Conservation (phyloP, 257 asterid genomes). For the Verbascum thapsus region DNA sequence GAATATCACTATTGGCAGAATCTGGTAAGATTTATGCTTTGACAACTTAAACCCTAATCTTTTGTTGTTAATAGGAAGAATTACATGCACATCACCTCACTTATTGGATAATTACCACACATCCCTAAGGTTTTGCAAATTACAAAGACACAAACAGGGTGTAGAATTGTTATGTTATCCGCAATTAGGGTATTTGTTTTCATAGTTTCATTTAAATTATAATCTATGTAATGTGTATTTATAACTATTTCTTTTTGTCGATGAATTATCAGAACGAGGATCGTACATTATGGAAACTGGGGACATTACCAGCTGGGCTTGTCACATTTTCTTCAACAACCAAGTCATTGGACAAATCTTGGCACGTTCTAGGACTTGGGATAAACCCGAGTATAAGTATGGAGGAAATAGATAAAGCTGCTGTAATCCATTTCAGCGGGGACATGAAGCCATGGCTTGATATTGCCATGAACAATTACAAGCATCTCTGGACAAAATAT, state of each 20-base stretch:
- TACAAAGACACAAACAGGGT: too few species aligned
- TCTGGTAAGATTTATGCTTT: slow-evolving; percentile 46
- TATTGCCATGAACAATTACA: slow-evolving; percentile 89
- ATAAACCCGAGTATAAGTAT: slow-evolving; percentile 89
- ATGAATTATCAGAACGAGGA: slow-evolving; percentile 69
- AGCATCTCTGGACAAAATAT: slow-evolving; percentile 92
- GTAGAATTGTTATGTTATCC: too few species aligned
- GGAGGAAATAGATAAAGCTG: slow-evolving; percentile 91
- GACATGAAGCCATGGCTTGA: slow-evolving; percentile 99
- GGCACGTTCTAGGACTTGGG: slow-evolving; percentile 96
- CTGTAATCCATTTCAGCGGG: slow-evolving; percentile 92
- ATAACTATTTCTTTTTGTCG: not conserved
- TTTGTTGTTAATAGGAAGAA: not conserved
- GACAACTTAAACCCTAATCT: slow-evolving; percentile 22
- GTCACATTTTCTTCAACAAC: slow-evolving; percentile 78
- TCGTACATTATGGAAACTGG: slow-evolving; percentile 74
- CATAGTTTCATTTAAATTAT: not conserved
- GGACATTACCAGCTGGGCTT: slow-evolving; percentile 87
- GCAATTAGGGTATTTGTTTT: not conserved
- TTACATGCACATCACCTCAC: too few species aligned
- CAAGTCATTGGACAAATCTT: slow-evolving; percentile 82
- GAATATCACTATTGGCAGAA: slow-evolving; percentile 91
- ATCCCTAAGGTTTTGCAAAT: too few species aligned
- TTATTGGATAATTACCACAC: too few species aligned
- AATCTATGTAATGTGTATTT: too few species aligned